A percentile compares a stretch with the other conserved stretches of the same genome.
phyloP scores from a whole-genome alignment of 108 stramenopile species.

The Schizochytrium sp. region DNA sequence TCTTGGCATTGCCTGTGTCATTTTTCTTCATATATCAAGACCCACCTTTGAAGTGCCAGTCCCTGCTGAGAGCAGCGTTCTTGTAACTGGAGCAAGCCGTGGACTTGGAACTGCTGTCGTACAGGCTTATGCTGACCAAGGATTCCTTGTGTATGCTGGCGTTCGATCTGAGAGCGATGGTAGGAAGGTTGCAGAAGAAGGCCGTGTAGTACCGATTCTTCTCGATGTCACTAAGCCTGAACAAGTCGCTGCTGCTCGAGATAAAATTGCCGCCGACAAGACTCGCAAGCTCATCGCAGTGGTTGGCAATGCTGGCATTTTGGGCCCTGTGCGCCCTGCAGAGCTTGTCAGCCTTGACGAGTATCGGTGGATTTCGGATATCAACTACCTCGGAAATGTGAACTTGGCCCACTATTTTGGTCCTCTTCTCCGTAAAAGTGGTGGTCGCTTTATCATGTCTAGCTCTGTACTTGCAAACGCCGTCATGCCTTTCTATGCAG shows the following conservation, averaged over 20 bases:
- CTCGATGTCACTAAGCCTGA: constrained; percentile 16
- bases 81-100: constrained; percentile 3
- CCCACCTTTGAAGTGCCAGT: neutral
- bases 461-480: neutral
- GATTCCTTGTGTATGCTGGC: neutral
- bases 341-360: neutral
- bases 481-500: neutral
- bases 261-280: neutral
- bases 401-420: neutral
- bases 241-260: neutral
- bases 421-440: neutral
- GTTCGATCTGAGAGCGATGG: constrained; percentile 2
- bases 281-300: neutral
- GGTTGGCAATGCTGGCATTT: constrained; percentile 3
- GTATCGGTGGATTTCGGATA: neutral
- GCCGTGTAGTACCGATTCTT: neutral
- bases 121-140: neutral
- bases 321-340: neutral
- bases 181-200: neutral
- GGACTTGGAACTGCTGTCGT: neutral
- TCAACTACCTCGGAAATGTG: constrained; percentile 26
- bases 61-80: neutral
- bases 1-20: neutral
- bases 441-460: neutral
- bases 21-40: neutral